Evolutionary conservation across 2,329 filamentous ascomycete species (phyloP).

Genomic region (Clonostachys chloroleuca): DNA sequence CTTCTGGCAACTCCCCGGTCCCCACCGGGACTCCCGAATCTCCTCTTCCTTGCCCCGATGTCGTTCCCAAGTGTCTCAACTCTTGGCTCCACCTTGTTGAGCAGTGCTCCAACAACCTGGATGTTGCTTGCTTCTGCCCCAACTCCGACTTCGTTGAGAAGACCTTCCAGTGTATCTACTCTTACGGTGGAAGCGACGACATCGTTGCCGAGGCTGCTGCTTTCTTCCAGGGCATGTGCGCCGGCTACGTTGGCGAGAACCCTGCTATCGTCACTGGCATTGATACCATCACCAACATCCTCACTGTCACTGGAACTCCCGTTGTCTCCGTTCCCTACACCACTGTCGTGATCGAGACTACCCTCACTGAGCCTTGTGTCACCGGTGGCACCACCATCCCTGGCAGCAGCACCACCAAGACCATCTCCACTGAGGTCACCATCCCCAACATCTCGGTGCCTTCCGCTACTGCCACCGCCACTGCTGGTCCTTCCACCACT

Average conservation of each 20-base stretch:
- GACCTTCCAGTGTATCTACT: slow-evolving; percentile 76
- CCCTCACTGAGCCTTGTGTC: slow-evolving; percentile 45
- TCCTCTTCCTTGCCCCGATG: slow-evolving; percentile 56
- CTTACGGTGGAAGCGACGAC: slow-evolving; percentile 64
- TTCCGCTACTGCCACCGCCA: slow-evolving; percentile 14
- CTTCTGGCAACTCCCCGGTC: slow-evolving; percentile 7
- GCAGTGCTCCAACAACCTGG: slow-evolving; percentile 79
- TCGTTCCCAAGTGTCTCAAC: slow-evolving; percentile 86
- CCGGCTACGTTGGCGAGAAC: slow-evolving; percentile 67
- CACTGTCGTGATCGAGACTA: slow-evolving; percentile 41
- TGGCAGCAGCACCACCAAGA: slow-evolving; percentile 38
- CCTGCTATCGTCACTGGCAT: slow-evolving; percentile 80
- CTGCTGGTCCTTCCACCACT: slow-evolving; percentile 5
- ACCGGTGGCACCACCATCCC: slow-evolving; percentile 41
- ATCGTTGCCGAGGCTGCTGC: slow-evolving; percentile 67
- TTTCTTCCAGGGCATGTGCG: slow-evolving; percentile 92
- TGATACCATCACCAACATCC: slow-evolving; percentile 57
- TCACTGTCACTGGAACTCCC: slow-evolving; percentile 47
- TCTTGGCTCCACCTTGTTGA: slow-evolving; percentile 72
- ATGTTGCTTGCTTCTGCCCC: slow-evolving; percentile 83
- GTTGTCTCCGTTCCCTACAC: slow-evolving; percentile 47
- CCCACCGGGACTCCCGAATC: slow-evolving; percentile 10
- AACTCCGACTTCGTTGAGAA: slow-evolving; percentile 69
- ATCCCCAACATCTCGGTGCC: slow-evolving; percentile 50
- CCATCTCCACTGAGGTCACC: slow-evolving; percentile 45